These are phyloP conservation scores for Phaeodactylum tricornutum DNA, from an alignment of 108 stramenopile species.

Conservation along the genomic window DNA sequence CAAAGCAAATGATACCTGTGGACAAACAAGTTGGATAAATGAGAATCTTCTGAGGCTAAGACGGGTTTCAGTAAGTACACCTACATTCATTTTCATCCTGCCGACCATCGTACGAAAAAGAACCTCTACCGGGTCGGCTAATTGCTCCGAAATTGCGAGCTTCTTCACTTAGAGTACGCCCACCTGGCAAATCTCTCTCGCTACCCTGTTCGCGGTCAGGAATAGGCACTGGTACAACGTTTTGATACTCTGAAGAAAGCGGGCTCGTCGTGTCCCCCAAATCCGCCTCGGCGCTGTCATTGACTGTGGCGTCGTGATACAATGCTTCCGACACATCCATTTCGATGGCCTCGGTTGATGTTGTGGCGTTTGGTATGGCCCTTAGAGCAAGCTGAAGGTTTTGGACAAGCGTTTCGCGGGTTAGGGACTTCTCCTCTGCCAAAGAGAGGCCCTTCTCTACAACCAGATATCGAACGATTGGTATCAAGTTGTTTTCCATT, in stretches of 20 bases:
- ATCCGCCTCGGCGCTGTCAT: not conserved
- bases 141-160: not conserved
- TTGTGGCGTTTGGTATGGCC: conserved; percentile 15
- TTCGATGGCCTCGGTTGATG: not conserved
- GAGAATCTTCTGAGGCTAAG: not conserved
- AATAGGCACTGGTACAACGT: not conserved
- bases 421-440: conserved; percentile 44
- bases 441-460: conserved; percentile 56
- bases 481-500: conserved; percentile 44
- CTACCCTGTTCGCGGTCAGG: not conserved
- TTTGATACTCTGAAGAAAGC: not conserved
- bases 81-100: not conserved
- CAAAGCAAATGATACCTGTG: conserved; percentile 67
- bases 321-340: not conserved
- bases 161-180: not conserved
- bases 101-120: not conserved
- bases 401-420: conserved; percentile 21
- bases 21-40: too few relatives aligned
- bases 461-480: conserved; percentile 63
- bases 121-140: not conserved
- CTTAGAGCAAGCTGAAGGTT: conserved; percentile 33
- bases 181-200: not conserved
- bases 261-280: not conserved
- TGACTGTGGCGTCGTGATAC: not conserved
- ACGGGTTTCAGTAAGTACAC: not conserved